Evolutionary conservation across 805 yeast genomes (phyloP), one percentile per base, ranked within the genome.

Genomic region (Vanderwaltozyma verrucispora): DNA sequence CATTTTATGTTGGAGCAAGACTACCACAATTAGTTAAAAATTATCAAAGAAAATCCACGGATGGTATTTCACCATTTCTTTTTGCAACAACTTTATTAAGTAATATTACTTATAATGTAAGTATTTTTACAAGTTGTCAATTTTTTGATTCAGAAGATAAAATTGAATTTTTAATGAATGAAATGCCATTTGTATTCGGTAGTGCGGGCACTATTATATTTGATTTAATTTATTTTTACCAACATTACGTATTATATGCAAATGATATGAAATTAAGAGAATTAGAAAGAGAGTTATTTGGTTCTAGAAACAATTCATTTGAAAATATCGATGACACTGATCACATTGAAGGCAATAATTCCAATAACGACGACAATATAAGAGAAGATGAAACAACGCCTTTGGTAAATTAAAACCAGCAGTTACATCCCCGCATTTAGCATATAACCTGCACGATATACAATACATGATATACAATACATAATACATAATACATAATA

Each of bases 11-110:
- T 32, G 64, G 76, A 10, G 82, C 95, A 3, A 69, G 97, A 43
- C 56, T 86, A 33, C 97, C 97, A 1, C 97, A 88, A 54, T 64
- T 88, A 35, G 63, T 71, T 53, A 86, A 82, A 56, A 88, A 88
- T 60, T 79, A 74, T 54, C 49, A 64, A 36, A 67, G 95, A 28
- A 82, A 83, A 54, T 83, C 95, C 1, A 92, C 94, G 0, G 79
- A 80, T 25, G 96, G 96, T 2, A 67, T 87, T 2, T 82, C 96
- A 1, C 85, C 94, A 17, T 59, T 82, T 32, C 65, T 87, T 18
- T 88, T 88, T 56, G 74, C 74, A 10, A 75, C 89, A 15, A 94
- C 96, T 1, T 64, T 88, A 31, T 37, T 74, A 18, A 95, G 94
- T 4, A 89, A 89, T 57, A 47, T 77, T 27, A 72, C 86, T 1